Evolutionary conservation across 306 rosid genomes (phyloP).

Genomic region (Cicer cuneatum): DNA sequence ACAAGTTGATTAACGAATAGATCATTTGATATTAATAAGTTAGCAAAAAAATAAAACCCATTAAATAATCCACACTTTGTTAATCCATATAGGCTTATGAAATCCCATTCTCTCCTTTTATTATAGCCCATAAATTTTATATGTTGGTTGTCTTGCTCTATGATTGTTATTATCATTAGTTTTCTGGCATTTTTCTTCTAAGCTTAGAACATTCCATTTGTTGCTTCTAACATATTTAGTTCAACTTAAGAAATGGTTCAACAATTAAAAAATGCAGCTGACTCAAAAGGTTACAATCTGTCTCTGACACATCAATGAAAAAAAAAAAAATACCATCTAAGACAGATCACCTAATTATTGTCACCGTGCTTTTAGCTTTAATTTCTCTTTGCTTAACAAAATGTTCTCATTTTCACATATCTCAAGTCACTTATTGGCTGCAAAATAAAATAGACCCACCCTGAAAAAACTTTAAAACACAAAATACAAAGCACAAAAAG

Average conservation of each 20-base stretch:
- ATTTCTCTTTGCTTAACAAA: conserved; percentile 22
- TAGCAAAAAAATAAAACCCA: neutral
- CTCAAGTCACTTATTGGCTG: conserved; percentile 36
- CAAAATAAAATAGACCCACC: conserved; percentile 36
- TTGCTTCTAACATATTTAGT: conserved; percentile 36
- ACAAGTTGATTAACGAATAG: neutral
- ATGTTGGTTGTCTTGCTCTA: conserved; percentile 32
- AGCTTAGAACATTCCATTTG: conserved; percentile 47
- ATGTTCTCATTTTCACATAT: conserved; percentile 29
- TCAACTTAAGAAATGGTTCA: conserved; percentile 9
- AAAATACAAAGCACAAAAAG: conserved; percentile 46
- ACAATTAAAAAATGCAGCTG: conserved; percentile 13
- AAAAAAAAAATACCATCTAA: neutral
- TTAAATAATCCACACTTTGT: neutral
- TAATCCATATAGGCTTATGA: neutral
- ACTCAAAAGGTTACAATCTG: conserved; percentile 25
- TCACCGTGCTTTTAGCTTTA: conserved; percentile 33
- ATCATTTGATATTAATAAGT: neutral
- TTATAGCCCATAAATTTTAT: no score
- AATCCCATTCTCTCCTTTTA: no score
- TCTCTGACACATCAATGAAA: conserved; percentile 39
- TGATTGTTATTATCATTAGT: conserved; percentile 3
- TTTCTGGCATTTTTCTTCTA: conserved; percentile 34
- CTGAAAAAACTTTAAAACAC: conserved; percentile 31
- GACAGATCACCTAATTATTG: conserved; percentile 33